Percentiles rank a stretch among this genome's conserved stretches.
phyloP scores from a whole-genome alignment of 345 rosid species.

The Bruguiera gymnorhiza region DNA sequence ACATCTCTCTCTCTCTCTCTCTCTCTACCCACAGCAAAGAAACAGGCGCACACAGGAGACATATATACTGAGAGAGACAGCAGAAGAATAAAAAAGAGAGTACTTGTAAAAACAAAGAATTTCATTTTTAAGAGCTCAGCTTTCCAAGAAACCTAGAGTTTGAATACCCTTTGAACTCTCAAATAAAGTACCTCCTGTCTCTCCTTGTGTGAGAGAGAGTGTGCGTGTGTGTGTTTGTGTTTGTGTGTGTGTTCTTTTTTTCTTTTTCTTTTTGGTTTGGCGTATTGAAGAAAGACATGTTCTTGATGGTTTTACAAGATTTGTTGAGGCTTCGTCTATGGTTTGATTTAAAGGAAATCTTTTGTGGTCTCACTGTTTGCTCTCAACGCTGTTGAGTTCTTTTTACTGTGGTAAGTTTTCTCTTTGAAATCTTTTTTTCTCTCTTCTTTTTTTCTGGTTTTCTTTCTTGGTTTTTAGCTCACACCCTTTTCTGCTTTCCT shows the following conservation, averaged over 20 bases:
- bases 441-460: not conserved
- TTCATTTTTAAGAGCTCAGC: conserved; percentile 11
- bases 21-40: conserved; percentile 42
- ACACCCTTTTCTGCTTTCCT: conserved; percentile 15
- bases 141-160: conserved; percentile 34
- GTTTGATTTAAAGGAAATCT: too few relatives aligned
- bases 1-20: not conserved
- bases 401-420: conserved; percentile 21
- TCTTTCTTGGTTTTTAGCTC: conserved; percentile 17
- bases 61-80: conserved; percentile 22
- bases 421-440: not conserved
- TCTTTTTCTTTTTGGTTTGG: not conserved
- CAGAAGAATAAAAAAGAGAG: conserved; percentile 14
- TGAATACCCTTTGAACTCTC: not conserved
- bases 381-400: conserved; percentile 14
- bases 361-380: not conserved
- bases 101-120: conserved; percentile 15
- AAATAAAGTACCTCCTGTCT: not conserved
- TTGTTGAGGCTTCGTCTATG: not conserved
- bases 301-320: conserved; percentile 9
- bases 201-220: too few relatives aligned
- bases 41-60: conserved; percentile 29
- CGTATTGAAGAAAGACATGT: not conserved
- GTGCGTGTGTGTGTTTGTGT: not conserved
- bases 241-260: too few relatives aligned